Conservation (phyloP, 164 flowering plant genomes). For the Platanus orientalis region DNA sequence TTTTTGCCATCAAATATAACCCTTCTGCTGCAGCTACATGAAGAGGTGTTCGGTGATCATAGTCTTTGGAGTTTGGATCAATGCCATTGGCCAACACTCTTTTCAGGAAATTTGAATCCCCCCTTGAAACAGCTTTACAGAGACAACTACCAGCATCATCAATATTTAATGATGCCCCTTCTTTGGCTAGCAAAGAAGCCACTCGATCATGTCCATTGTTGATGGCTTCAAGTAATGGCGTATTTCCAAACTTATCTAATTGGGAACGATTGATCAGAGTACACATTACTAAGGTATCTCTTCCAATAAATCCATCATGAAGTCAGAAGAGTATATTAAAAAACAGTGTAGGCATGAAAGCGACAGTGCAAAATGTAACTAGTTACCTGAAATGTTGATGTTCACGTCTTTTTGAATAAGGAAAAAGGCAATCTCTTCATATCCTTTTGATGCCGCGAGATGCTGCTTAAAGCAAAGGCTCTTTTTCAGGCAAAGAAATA, state of each 20-base stretch:
- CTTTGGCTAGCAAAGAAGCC: slow-evolving; percentile 56
- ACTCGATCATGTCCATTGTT: slow-evolving; percentile 76
- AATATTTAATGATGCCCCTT: slow-evolving; percentile 60
- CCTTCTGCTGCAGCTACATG: slow-evolving; percentile 89
- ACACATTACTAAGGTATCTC: background rate
- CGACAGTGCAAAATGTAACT: background rate
- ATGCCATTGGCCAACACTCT: slow-evolving; percentile 63
- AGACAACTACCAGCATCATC: slow-evolving; percentile 66
- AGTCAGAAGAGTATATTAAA: background rate
- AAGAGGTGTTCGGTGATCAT: slow-evolving; percentile 81
- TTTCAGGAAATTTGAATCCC: slow-evolving; percentile 65
- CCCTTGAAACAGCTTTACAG: slow-evolving; percentile 57
- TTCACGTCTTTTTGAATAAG: slow-evolving; percentile 51
- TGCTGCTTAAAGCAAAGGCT: slow-evolving; percentile 42
- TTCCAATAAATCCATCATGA: background rate
- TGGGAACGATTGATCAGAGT: slow-evolving; percentile 7
- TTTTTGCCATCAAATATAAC: slow-evolving; percentile 52
- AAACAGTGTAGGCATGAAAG: background rate
- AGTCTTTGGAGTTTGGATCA: slow-evolving; percentile 82
- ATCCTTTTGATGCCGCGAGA: slow-evolving; percentile 71
- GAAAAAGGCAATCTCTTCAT: slow-evolving; percentile 42
- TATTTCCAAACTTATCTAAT: slow-evolving; percentile 80
- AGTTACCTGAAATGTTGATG: slow-evolving; percentile 42
- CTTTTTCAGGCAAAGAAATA: background rate
- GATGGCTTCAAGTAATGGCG: slow-evolving; percentile 83